Evolutionary conservation across 768 basidiomycete genomes (phyloP), one percentile per base, ranked within the genome.

Genomic region (Boletus barrowsii): DNA sequence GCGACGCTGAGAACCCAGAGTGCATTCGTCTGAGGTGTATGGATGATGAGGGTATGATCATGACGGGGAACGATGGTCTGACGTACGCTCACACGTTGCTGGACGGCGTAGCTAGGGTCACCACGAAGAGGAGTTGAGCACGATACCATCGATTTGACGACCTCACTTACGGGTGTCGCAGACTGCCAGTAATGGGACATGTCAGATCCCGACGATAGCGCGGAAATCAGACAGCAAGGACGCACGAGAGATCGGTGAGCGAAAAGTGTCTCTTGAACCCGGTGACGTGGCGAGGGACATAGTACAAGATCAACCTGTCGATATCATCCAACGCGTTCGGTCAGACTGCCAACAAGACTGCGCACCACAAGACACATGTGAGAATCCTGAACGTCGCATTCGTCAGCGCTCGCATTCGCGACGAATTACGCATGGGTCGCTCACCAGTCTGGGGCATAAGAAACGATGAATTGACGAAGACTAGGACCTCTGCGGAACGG

Each of bases 261-360:
- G 89, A 91, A 69, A 96, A 96, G 24, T 83, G 76, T 53, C 93
- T 75, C 68, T 84, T 79, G 73, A 84, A 94, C 2, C 88, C 89
- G 35, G 80, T 67, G 10, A 88, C 74, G 13, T 72, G 42, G 26
- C 74, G 72, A 58, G 84, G 75, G 24, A 92, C 69, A 4, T 80
- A 75, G 62, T 81, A 80, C 62, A 87, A 83, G 17, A 77, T 53
- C 10, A 70, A 80, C 46, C 89, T 89, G 63, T 13, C 4, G 29
- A 42, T 32, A n/a, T n/a, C 32, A 17, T 57, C 22, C 33, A 49
- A 29, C 32, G 18, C 4, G 42, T n/a, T 35, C 7, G 13, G 14
- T 20, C 33, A 39, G 41, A 20, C 13, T 2, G 36, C 10, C 33
- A 47, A 36, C 22, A 42, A 36, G 40, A 26, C 10, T 26, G 41